Percentiles rank a stretch among this genome's conserved stretches.
phyloP scores from a whole-genome alignment of 768 basidiomycete species.

The Leccinum subgranulosum region DNA sequence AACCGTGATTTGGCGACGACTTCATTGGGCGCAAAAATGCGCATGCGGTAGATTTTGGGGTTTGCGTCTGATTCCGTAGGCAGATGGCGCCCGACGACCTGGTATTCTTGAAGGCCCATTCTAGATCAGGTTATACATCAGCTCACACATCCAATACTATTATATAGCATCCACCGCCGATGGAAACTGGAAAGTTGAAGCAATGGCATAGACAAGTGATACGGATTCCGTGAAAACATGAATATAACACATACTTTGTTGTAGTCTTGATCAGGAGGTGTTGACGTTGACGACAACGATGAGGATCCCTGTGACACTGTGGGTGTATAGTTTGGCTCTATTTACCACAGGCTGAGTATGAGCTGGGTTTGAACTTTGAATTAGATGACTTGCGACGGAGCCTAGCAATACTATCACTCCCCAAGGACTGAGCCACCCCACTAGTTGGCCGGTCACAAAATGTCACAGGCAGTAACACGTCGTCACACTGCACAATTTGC shows the following conservation, averaged over 20 bases:
- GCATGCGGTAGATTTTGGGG: slow-evolving; percentile 99
- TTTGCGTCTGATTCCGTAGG: slow-evolving; percentile 90
- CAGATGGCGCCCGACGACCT: slow-evolving; percentile 96
- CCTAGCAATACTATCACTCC: too few relatives aligned
- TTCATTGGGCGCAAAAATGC: slow-evolving; percentile 98
- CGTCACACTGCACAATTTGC: too few relatives aligned
- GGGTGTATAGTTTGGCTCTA: slow-evolving; percentile 25
- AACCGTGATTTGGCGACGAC: slow-evolving; percentile 99
- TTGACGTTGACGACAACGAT: slow-evolving; percentile 29
- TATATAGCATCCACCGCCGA: slow-evolving; percentile 32
- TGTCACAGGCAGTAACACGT: too few relatives aligned
- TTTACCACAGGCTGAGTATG: slow-evolving; percentile 19
- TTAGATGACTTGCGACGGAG: too few relatives aligned
- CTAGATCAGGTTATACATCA: slow-evolving; percentile 30
- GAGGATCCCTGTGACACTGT: slow-evolving; percentile 8
- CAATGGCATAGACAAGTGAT: neutral
- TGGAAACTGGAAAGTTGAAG: neutral
- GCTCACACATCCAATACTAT: slow-evolving; percentile 18
- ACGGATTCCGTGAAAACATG: neutral
- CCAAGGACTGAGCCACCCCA: too few relatives aligned
- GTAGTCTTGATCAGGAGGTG: slow-evolving; percentile 21
- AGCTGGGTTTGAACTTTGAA: slow-evolving; percentile 2
- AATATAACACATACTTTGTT: slow-evolving; percentile 28
- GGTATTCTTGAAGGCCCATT: slow-evolving; percentile 90
- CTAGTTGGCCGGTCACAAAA: too few relatives aligned